These are phyloP conservation scores for Saccharomycopsis sp. DNA, from an alignment of 805 yeast genomes.

Conservation along the genomic window DNA sequence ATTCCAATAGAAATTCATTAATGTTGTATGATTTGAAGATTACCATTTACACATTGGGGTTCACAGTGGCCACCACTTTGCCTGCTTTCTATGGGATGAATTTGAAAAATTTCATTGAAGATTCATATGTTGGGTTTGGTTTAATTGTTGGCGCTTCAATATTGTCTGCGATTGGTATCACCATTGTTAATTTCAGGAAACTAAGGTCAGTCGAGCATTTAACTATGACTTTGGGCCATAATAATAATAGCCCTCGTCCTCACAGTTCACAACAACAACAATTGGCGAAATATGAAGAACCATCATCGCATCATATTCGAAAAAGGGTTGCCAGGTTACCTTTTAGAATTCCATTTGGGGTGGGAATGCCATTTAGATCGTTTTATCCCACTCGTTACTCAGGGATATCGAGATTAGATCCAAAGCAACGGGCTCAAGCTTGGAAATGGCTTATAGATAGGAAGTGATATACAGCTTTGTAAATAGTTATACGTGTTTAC, in stretches of 20 bases:
- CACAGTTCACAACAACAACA: too few relatives aligned
- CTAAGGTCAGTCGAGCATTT: slow-evolving; percentile 57
- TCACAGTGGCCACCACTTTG: slow-evolving; percentile 72
- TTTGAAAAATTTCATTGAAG: slow-evolving; percentile 86
- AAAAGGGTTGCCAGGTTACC: not conserved
- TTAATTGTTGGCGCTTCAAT: slow-evolving; percentile 42
- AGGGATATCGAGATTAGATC: slow-evolving; percentile 3
- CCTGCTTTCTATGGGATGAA: slow-evolving; percentile 96
- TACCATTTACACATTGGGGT: slow-evolving; percentile 73
- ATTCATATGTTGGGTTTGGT: slow-evolving; percentile 60
- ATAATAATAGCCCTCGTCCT: not conserved
- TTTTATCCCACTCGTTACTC: not conserved
- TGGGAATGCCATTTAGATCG: too few relatives aligned
- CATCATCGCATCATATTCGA: too few relatives aligned
- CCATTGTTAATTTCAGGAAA: slow-evolving; percentile 48
- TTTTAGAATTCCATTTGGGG: not conserved
- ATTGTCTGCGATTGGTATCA: slow-evolving; percentile 46
- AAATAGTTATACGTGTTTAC: not conserved
- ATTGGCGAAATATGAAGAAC: too few relatives aligned
- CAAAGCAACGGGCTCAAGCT: slow-evolving; percentile 12
- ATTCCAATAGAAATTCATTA: slow-evolving; percentile 87
- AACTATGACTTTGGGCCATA: slow-evolving; percentile 42
- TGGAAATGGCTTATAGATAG: slow-evolving; percentile 20
- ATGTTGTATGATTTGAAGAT: slow-evolving; percentile 83
- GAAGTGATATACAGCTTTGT: not conserved